Percentiles rank a stretch among this genome's conserved stretches.
These are phyloP conservation scores for Xylaria sp. DNA, from an alignment of 2,329 filamentous ascomycete genomes.

Conservation along the genomic window DNA sequence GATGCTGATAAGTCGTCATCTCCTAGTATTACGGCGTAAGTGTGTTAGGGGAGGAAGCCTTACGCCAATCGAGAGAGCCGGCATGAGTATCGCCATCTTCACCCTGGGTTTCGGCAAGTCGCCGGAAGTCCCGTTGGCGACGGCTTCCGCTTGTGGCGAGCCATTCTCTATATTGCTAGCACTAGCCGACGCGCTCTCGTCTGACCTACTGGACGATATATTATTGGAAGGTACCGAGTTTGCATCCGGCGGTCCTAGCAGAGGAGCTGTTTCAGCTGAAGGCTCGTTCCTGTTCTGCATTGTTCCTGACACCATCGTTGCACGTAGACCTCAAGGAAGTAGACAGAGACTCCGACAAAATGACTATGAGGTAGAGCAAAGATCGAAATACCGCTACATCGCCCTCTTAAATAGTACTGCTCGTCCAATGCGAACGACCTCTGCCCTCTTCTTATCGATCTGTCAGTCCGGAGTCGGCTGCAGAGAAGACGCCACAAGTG, in stretches of 20 bases:
- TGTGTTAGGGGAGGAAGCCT: conserved; percentile 6
- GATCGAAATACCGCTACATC: no score
- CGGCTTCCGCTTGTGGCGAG: conserved; percentile 25
- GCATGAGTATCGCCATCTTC: conserved; percentile 44
- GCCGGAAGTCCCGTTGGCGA: conserved; percentile 45
- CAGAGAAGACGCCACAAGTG: no score
- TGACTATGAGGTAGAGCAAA: background rate
- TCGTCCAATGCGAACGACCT: background rate
- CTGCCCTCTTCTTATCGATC: background rate
- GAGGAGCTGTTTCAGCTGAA: conserved; percentile 42
- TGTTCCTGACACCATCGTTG: conserved; percentile 30
- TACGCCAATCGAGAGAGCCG: conserved; percentile 45
- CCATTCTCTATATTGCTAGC: conserved; percentile 26
- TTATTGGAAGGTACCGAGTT: conserved; percentile 30
- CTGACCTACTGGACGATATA: conserved; percentile 29
- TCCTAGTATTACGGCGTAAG: background rate
- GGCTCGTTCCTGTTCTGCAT: conserved; percentile 30
- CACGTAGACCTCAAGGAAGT: background rate
- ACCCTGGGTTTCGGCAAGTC: conserved; percentile 39
- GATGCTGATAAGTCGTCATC: background rate
- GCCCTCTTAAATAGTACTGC: background rate
- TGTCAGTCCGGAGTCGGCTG: background rate
- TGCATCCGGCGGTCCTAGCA: conserved; percentile 37
- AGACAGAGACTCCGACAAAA: background rate
- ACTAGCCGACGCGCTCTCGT: conserved; percentile 39